Evolutionary conservation across 495 filamentous ascomycete genomes (phyloP).

Genomic region (Neurospora tetrasperma): DNA sequence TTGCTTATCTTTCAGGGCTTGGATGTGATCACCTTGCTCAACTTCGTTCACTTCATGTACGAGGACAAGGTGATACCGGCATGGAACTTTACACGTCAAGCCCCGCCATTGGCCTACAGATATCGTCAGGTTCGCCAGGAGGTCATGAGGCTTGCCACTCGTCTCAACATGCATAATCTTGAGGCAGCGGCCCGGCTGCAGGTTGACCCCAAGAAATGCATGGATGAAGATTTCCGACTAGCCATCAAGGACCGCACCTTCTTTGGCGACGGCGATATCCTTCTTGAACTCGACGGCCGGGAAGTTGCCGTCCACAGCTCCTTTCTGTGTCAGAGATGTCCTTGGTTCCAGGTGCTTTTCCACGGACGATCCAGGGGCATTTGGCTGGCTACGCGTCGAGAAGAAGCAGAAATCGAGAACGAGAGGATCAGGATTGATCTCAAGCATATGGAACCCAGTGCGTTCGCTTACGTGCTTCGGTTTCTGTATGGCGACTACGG

Average conservation of each 20-base stretch:
- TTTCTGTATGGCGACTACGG: slow-evolving; percentile 80
- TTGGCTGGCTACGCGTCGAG: slow-evolving; percentile 68
- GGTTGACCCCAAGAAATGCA: slow-evolving; percentile 47
- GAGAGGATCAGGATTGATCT: slow-evolving; percentile 63
- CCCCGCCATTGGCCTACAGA: slow-evolving; percentile 49
- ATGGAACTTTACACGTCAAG: slow-evolving; percentile 64
- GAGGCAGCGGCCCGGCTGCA: slow-evolving; percentile 69
- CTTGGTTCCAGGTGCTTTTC: slow-evolving; percentile 87
- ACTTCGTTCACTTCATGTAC: slow-evolving; percentile 72
- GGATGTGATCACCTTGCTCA: slow-evolving; percentile 67
- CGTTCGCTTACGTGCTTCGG: slow-evolving; percentile 70
- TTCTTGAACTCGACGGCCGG: slow-evolving; percentile 61
- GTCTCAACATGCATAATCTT: slow-evolving; percentile 54
- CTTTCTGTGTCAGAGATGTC: slow-evolving; percentile 73
- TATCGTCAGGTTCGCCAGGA: slow-evolving; percentile 73
- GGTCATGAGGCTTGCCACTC: slow-evolving; percentile 65
- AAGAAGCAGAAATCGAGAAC: slow-evolving; percentile 22
- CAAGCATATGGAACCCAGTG: slow-evolving; percentile 59
- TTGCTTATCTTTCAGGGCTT: slow-evolving; percentile 52
- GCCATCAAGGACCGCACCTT: slow-evolving; percentile 59
- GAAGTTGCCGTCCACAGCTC: slow-evolving; percentile 63
- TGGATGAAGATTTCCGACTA: slow-evolving; percentile 56
- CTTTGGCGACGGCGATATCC: slow-evolving; percentile 63
- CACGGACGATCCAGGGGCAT: slow-evolving; percentile 69
- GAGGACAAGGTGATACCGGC: slow-evolving; percentile 70